Conservation (phyloP, 139 green algal genomes). For the Tetradesmus lagerheimii region DNA sequence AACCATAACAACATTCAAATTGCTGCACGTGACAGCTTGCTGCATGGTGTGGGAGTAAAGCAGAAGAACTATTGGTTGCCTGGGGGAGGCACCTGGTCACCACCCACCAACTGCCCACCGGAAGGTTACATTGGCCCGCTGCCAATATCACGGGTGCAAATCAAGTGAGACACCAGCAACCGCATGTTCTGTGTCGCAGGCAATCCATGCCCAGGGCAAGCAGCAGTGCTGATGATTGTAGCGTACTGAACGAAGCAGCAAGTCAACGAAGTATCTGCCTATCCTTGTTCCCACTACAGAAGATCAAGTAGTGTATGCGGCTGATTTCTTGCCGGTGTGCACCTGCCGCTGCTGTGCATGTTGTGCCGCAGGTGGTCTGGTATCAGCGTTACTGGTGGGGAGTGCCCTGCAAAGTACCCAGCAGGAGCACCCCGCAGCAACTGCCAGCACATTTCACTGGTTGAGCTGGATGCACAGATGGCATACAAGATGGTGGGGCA, state of each 20-base stretch:
- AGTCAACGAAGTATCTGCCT: too few relatives aligned
- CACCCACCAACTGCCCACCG: background rate
- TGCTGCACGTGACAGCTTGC: background rate
- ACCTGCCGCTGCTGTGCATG: background rate
- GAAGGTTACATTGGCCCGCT: background rate
- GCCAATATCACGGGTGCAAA: background rate
- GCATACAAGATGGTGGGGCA: background rate
- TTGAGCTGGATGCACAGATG: slow-evolving; percentile 15
- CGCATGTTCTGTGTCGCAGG: too few relatives aligned
- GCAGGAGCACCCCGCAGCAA: background rate
- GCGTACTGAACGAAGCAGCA: too few relatives aligned
- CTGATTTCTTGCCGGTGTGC: too few relatives aligned
- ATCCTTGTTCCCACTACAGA: too few relatives aligned
- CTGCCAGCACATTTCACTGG: background rate
- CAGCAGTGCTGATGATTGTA: background rate
- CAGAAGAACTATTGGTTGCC: background rate
- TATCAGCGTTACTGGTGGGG: background rate
- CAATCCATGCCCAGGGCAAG: too few relatives aligned
- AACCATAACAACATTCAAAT: background rate
- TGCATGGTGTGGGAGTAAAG: background rate
- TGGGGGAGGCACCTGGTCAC: background rate
- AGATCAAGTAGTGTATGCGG: too few relatives aligned
- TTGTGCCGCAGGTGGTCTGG: background rate
- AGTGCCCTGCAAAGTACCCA: slow-evolving; percentile 1
- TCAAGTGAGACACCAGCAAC: background rate